These are phyloP conservation scores for Colletotrichum somersetense DNA, from an alignment of 2,329 filamentous ascomycete genomes.

Conservation along the genomic window DNA sequence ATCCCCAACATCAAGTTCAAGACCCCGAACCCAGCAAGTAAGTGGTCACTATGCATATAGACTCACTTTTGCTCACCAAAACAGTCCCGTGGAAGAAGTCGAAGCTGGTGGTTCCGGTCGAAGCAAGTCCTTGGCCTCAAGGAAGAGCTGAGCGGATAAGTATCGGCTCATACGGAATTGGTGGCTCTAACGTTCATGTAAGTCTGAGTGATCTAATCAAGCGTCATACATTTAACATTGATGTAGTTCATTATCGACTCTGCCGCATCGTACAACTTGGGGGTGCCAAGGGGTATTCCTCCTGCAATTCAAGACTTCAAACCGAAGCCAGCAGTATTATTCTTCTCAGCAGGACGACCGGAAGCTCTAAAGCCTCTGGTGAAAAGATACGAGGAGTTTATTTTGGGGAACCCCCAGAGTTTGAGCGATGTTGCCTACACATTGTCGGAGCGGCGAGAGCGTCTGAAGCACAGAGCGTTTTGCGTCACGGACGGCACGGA, in stretches of 20 bases:
- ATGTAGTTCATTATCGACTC: constrained; percentile 33
- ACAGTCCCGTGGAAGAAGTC: constrained; percentile 44
- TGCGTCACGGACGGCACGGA: no score
- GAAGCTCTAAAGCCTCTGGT: no score
- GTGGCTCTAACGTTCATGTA: constrained; percentile 55
- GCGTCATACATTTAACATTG: no score
- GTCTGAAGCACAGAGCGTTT: no score
- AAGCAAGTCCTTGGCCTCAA: constrained; percentile 46
- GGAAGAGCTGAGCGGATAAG: constrained; percentile 47
- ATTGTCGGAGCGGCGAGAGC: no score
- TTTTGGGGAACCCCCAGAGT: no score
- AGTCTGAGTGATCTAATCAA: constrained; percentile 19
- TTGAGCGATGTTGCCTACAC: no score
- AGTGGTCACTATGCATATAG: not conserved
- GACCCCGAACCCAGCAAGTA: constrained; percentile 35
- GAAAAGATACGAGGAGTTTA: no score
- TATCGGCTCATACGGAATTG: constrained; percentile 56
- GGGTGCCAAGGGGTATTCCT: no score
- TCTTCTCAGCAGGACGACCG: no score
- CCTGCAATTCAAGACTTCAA: no score
- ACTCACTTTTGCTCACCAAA: not conserved
- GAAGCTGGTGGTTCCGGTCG: constrained; percentile 46
- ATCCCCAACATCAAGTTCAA: constrained; percentile 42
- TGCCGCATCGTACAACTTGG: not conserved
- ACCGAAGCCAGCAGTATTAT: no score